Base-by-base conservation (phyloP, 495 filamentous ascomycete species). In the Clavariopsis aquatica region DNA sequence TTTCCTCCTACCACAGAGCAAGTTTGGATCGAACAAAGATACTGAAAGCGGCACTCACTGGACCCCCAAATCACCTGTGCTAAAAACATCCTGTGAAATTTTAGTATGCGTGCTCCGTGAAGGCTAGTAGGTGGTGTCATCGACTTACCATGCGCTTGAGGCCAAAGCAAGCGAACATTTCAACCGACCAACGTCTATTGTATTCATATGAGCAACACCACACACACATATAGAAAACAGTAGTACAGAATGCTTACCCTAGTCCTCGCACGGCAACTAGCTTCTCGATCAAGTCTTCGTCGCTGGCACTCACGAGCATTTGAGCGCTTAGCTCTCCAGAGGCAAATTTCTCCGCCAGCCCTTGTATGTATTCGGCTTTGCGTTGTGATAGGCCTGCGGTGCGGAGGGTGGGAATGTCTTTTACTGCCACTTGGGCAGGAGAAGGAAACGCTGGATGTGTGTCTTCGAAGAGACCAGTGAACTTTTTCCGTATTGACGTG, bases 361-460 rank as follows among this genome's bases (percentile, higher is more conserved):
- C 92, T 47, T 85, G 82, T 41, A 97, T 83, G 75, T 98, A 98
- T 75, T 98, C 95, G 45, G 95, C 94, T 75, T 98, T 98, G 27
- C 94, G 84, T 74, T 89, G 85, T 7, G 91, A 96, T 28, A 98
- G 82, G 2, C 94, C 95, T 8, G 92, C 95, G 34, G 90, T 86
- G 28, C 7, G 77, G 81, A 38, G 85, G 71, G 43, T 96, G 77
- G 55, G 84, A 70, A 68, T 27, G 60, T 68, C 65, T 52, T 77
- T 82, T 8, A 72, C 67, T 0, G 83, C 79, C 1, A 98, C 89
- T 60, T 91, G 81, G 1, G 84, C 79, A 0, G 95, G 94, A 4
- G 83, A 82, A 0, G 94, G 95, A 73, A 98, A 98, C 10, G 57
- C 29, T 19, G 66, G 62, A 41, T 69, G 55, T 4, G 65, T 58